These are phyloP conservation scores for Yamadazyma dendronema DNA, from an alignment of 1,139 yeast genomes.

Conservation along the genomic window DNA sequence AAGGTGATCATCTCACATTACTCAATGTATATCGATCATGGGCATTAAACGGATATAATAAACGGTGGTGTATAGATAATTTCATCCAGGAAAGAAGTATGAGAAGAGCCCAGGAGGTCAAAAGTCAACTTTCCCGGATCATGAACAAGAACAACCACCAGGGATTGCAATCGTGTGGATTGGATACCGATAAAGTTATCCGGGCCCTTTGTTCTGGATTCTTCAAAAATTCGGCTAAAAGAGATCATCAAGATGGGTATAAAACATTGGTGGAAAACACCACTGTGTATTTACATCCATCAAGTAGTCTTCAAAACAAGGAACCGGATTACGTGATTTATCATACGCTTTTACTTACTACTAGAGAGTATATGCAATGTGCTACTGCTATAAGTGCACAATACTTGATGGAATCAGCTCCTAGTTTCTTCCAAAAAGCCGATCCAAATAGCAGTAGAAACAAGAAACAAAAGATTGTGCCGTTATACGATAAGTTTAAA, in stretches of 20 bases:
- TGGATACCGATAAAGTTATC: slow-evolving; percentile 61
- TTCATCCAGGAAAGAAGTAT: slow-evolving; percentile 80
- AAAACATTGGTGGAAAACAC: slow-evolving; percentile 76
- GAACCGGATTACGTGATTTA: slow-evolving; percentile 78
- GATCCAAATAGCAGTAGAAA: slow-evolving; percentile 34
- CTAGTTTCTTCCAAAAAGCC: slow-evolving; percentile 73
- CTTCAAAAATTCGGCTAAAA: slow-evolving; percentile 79
- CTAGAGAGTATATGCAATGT: slow-evolving; percentile 90
- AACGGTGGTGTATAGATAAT: slow-evolving; percentile 79
- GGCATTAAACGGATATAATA: slow-evolving; percentile 60
- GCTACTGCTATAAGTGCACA: slow-evolving; percentile 77
- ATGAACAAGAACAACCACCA: slow-evolving; percentile 54
- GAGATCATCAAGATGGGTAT: slow-evolving; percentile 65
- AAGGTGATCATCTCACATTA: slow-evolving; percentile 86
- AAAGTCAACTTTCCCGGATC: slow-evolving; percentile 65
- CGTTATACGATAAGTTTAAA: slow-evolving; percentile 58
- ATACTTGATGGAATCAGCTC: slow-evolving; percentile 87
- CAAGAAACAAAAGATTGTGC: slow-evolving; percentile 54
- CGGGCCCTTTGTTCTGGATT: slow-evolving; percentile 82
- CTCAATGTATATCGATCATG: slow-evolving; percentile 80
- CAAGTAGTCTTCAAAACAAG: slow-evolving; percentile 74
- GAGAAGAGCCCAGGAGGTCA: slow-evolving; percentile 75
- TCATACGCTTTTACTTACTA: slow-evolving; percentile 77
- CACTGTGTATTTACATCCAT: slow-evolving; percentile 84
- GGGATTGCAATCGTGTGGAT: slow-evolving; percentile 57